phyloP scores from a whole-genome alignment of 2,329 filamentous ascomycete species.

The Dryadomyces quercus-mongolicae region DNA sequence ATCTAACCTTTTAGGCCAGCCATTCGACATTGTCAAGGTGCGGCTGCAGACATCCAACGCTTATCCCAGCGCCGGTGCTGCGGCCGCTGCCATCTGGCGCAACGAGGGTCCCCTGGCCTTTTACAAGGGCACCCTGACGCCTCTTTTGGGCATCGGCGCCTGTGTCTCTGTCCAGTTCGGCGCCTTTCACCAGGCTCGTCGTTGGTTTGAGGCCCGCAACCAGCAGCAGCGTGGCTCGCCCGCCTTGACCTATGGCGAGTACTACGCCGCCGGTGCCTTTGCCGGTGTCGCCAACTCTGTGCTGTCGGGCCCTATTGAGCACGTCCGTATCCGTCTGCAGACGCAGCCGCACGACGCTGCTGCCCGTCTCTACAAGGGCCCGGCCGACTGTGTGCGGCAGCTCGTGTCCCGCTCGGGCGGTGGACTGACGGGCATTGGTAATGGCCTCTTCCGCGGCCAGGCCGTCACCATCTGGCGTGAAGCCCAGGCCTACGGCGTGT shows the following conservation, averaged over 20 bases:
- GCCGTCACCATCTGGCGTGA: slow-evolving; percentile 79
- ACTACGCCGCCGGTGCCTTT: slow-evolving; percentile 83
- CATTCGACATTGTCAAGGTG: slow-evolving; percentile 92
- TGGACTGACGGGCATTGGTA: slow-evolving; percentile 34
- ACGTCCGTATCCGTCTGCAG: slow-evolving; percentile 90
- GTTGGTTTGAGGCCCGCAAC: slow-evolving; percentile 72
- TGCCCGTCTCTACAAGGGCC: slow-evolving; percentile 63
- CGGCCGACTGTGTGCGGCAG: slow-evolving; percentile 82
- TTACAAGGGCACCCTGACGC: slow-evolving; percentile 96
- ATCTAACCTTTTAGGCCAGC: slow-evolving; percentile 38
- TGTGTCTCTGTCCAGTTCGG: slow-evolving; percentile 98
- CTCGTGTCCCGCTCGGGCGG: slow-evolving; percentile 53
- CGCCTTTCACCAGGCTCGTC: slow-evolving; percentile 85
- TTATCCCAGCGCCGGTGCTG: slow-evolving; percentile 69
- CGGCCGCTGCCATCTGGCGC: slow-evolving; percentile 71
- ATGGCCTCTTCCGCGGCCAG: slow-evolving; percentile 76
- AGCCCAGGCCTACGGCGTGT: slow-evolving; percentile 87
- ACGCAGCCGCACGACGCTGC: slow-evolving; percentile 82
- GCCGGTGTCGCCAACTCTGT: slow-evolving; percentile 83
- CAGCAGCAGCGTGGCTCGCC: slow-evolving; percentile 23
- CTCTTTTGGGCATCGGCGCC: slow-evolving; percentile 87
- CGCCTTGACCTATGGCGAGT: slow-evolving; percentile 67
- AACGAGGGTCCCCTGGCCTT: slow-evolving; percentile 85
- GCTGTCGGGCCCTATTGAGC: slow-evolving; percentile 87
- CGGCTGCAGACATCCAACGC: slow-evolving; percentile 80